Percentiles rank a stretch among this genome's conserved stretches.
phyloP scores from a whole-genome alignment of 2,329 filamentous ascomycete genomes.

The Parafenestella ontariensis region DNA sequence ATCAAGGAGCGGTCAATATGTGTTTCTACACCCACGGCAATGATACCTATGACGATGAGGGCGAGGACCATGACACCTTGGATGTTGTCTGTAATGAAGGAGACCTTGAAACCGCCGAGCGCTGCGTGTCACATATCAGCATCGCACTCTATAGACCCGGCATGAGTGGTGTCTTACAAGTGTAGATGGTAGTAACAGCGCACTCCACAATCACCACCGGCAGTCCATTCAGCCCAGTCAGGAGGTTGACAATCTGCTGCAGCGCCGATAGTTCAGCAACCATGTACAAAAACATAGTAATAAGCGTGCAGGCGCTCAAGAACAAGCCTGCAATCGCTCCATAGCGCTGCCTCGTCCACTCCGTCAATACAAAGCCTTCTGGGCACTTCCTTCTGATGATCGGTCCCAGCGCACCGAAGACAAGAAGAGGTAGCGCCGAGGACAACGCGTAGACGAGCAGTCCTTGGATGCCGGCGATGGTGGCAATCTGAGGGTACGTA shows the following conservation, averaged over 20 bases:
- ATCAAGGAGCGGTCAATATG: conserved; percentile 74
- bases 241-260: conserved; percentile 75
- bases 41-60: conserved; percentile 76
- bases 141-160: not conserved
- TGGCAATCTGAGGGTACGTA: conserved; percentile 80
- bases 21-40: conserved; percentile 78
- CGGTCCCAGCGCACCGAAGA: conserved; percentile 77
- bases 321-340: conserved; percentile 73
- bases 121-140: conserved; percentile 55
- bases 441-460: conserved; percentile 77
- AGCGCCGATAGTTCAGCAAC: conserved; percentile 82
- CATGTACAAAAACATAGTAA: conserved; percentile 88
- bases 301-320: conserved; percentile 77
- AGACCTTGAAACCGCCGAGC: conserved; percentile 81
- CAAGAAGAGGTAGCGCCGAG: conserved; percentile 73
- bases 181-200: conserved; percentile 81
- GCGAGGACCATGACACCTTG: conserved; percentile 80
- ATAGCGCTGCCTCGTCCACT: conserved; percentile 83
- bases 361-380: conserved; percentile 82
- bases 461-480: conserved; percentile 79
- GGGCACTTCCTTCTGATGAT: conserved; percentile 82
- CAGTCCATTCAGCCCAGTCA: conserved; percentile 77
- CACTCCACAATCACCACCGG: conserved; percentile 81
- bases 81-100: conserved; percentile 82
- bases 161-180: conserved; percentile 62